Evolutionary conservation across 352 stramenopile genomes (phyloP).

Genomic region (Globisporangium ultimum): DNA sequence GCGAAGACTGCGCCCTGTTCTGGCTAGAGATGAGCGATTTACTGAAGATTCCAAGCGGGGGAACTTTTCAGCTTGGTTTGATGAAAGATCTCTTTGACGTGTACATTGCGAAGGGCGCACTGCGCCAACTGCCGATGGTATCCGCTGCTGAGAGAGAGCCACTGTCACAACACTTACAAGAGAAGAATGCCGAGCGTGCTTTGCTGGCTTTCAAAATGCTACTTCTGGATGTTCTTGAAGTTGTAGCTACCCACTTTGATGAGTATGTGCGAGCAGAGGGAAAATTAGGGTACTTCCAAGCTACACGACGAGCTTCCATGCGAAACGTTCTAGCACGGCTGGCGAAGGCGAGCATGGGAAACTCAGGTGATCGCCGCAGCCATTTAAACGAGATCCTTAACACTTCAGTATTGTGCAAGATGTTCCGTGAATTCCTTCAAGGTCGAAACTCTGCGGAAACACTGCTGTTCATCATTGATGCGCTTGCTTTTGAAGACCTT

Average conservation of each 20-base stretch:
- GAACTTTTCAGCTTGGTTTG: conserved; percentile 51
- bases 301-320: conserved; percentile 37
- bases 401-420: conserved; percentile 39
- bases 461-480: conserved; percentile 66
- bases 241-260: conserved; percentile 55
- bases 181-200: conserved; percentile 39
- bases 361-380: conserved; percentile 34
- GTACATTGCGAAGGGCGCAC: conserved; percentile 38
- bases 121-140: conserved; percentile 49
- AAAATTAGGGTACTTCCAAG: conserved; percentile 34
- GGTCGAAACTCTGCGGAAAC: conserved; percentile 56
- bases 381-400: conserved; percentile 54
- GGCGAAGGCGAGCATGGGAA: conserved; percentile 30
- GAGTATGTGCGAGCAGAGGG: conserved; percentile 43
- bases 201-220: conserved; percentile 62
- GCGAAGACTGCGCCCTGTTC: conserved; percentile 62
- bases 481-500: conserved; percentile 61
- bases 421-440: conserved; percentile 59
- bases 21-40: conserved; percentile 68
- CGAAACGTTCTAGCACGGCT: conserved; percentile 53
- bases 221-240: conserved; percentile 51
- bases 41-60: conserved; percentile 52
- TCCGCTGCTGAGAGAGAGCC: conserved; percentile 40
- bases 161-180: conserved; percentile 37
- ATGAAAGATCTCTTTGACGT: conserved; percentile 62